Conservation (phyloP, 495 filamentous ascomycete genomes). For the Penicillium macrosclerotiorum region DNA sequence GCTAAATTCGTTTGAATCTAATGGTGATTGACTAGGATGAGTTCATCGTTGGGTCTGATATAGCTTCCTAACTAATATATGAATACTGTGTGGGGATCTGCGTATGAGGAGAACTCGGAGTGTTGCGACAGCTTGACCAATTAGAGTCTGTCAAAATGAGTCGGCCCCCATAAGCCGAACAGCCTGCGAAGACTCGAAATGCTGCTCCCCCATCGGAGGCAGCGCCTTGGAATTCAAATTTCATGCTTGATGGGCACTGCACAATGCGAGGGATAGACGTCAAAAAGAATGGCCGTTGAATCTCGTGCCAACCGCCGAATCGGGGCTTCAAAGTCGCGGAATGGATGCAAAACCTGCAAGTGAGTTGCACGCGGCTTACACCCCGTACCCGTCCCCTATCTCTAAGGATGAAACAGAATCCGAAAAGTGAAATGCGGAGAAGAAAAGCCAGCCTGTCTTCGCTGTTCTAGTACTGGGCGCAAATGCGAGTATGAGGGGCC, state of each 20-base stretch:
- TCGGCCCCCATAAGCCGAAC: too few relatives aligned
- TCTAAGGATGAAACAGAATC: constrained; percentile 37
- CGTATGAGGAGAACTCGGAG: too few relatives aligned
- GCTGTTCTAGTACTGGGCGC: constrained; percentile 52
- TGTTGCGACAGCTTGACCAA: too few relatives aligned
- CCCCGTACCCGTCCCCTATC: background rate
- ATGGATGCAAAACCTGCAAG: constrained; percentile 30
- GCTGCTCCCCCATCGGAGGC: too few relatives aligned
- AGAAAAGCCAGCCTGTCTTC: constrained; percentile 54
- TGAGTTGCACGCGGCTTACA: background rate
- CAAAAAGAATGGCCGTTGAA: background rate
- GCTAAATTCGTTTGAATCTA: too few relatives aligned
- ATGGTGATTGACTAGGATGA: too few relatives aligned
- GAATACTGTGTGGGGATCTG: too few relatives aligned
- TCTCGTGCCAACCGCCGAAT: constrained; percentile 5
- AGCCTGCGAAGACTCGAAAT: too few relatives aligned
- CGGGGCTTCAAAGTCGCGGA: constrained; percentile 18
- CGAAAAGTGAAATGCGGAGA: constrained; percentile 69
- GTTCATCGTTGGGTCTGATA: too few relatives aligned
- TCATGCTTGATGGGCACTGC: background rate
- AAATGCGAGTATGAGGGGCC: constrained; percentile 36
- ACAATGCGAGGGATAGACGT: background rate
- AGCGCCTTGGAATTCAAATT: background rate
- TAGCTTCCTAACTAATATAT: too few relatives aligned
- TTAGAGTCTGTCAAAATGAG: too few relatives aligned